These are phyloP conservation scores for Forsythia suspensa DNA, from an alignment of 257 asterid genomes.

Conservation along the genomic window DNA sequence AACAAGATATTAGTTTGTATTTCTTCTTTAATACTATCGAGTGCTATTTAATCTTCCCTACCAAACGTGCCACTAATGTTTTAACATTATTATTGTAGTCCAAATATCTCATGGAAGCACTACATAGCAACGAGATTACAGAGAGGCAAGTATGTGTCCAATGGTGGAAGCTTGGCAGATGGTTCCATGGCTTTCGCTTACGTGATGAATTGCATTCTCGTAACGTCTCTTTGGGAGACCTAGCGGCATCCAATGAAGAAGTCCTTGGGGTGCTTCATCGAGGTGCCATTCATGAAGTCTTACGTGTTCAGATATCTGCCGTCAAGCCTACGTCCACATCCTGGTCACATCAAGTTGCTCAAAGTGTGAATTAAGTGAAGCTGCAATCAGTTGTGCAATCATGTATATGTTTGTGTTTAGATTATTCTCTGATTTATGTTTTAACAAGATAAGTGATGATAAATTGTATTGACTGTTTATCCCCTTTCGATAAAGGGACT, in stretches of 20 bases:
- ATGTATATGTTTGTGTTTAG: slow-evolving; percentile 23
- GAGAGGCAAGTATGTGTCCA: slow-evolving; percentile 71
- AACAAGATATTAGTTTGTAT: too few species aligned
- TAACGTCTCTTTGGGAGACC: slow-evolving; percentile 43
- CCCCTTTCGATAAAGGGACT: neutral
- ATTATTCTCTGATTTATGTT: slow-evolving; percentile 9
- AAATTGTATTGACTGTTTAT: neutral
- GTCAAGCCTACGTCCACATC: slow-evolving; percentile 45
- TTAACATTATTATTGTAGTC: slow-evolving; percentile 33
- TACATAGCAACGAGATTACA: slow-evolving; percentile 40
- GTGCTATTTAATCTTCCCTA: neutral
- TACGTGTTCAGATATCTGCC: slow-evolving; percentile 67
- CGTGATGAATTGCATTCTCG: slow-evolving; percentile 63
- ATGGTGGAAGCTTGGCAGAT: slow-evolving; percentile 92
- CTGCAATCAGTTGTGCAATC: neutral
- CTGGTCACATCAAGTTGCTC: slow-evolving; percentile 54
- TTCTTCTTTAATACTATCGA: neutral
- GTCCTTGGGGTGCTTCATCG: slow-evolving; percentile 75
- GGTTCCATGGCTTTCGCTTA: slow-evolving; percentile 73
- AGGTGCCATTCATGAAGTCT: slow-evolving; percentile 77
- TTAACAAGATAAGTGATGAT: neutral
- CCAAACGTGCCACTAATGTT: slow-evolving; percentile 1
- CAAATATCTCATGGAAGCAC: slow-evolving; percentile 44
- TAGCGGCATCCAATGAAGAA: slow-evolving; percentile 45
- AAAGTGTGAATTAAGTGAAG: slow-evolving; percentile 21